Evolutionary conservation across 176 grass and related monocot genomes (phyloP), one percentile per base, ranked within the genome.

Genomic region (Oryza meridionalis): DNA sequence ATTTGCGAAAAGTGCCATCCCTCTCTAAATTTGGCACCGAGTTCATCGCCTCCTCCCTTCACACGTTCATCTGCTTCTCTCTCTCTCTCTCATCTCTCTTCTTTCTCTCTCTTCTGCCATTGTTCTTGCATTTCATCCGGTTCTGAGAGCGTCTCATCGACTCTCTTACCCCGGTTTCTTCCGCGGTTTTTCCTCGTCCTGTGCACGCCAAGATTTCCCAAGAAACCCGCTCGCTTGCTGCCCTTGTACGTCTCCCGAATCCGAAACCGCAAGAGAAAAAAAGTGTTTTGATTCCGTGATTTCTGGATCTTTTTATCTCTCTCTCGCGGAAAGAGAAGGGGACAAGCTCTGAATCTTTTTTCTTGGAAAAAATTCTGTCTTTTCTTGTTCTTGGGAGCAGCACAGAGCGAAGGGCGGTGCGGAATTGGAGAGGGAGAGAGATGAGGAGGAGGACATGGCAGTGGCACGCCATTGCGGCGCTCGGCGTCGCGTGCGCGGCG

Each of bases 11-110:
- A 79, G 32, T 9, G 1, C n/a, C 14, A 8, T 11, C 11, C 11
- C 26, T 12, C 24, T 90, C 88, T 90, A 90, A 79, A 87, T 84
- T 87, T 90, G 74, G 88, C 88, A 62, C 80, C 75, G 63, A 76
- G 84, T 51, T 87, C 84, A 40, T 84, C 45, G 78, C 58, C 69
- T 68, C 62, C 61, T 21, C 58, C 74, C 45, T 32, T 63, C 84
- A 78, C 79, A 78, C 78, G 25, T 47, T 77, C 65, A 26, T 63
- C 37, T 65, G 53, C 12, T 11, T 17, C 21, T 68, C 14, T 1
- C 29, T 32, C 31, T 27, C 32, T 46, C 32, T 2, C 0, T 35
- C 32, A 11, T 0, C 19, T 25, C 69, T 2, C 63, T 4, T 4
- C 33, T 3, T 9, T 9, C 25, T 40, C 55, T 67, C 72, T 29